phyloP scores from a whole-genome alignment of 768 basidiomycete species.

The Tremella fuciformis region DNA sequence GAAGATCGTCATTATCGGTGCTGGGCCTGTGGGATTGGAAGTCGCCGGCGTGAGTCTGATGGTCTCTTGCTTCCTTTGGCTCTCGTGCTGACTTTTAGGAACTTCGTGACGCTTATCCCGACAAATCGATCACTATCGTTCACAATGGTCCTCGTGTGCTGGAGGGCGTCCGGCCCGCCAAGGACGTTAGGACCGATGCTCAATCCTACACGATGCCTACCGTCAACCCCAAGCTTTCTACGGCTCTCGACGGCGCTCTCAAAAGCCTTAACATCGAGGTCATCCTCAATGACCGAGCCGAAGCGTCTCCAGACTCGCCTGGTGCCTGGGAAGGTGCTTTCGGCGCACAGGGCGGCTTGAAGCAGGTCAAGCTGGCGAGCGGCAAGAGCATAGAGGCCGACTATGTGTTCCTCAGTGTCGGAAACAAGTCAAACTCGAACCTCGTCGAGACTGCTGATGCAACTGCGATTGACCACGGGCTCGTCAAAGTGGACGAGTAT shows the following conservation, averaged over 20 bases:
- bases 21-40: constrained; percentile 67
- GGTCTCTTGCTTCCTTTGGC: not conserved
- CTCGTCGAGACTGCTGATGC: constrained; percentile 34
- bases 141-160: constrained; percentile 30
- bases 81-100: constrained; percentile 23
- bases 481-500: constrained; percentile 36
- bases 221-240: constrained; percentile 32
- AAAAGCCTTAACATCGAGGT: constrained; percentile 34
- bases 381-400: constrained; percentile 41
- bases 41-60: constrained; percentile 38
- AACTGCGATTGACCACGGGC: constrained; percentile 26
- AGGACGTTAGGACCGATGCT: not conserved
- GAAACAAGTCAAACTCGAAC: constrained; percentile 37
- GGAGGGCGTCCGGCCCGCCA: constrained; percentile 16
- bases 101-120: constrained; percentile 30
- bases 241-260: constrained; percentile 28
- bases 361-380: constrained; percentile 26
- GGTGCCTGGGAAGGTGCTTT: constrained; percentile 33
- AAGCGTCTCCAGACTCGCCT: not conserved
- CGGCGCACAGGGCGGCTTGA: constrained; percentile 29
- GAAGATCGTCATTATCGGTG: constrained; percentile 66
- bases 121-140: constrained; percentile 41
- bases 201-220: constrained; percentile 22
- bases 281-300: constrained; percentile 31
- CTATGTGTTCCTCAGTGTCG: constrained; percentile 42